phyloP scores from a whole-genome alignment of 2,329 filamentous ascomycete genomes.

The Penicillium verrucosum region DNA sequence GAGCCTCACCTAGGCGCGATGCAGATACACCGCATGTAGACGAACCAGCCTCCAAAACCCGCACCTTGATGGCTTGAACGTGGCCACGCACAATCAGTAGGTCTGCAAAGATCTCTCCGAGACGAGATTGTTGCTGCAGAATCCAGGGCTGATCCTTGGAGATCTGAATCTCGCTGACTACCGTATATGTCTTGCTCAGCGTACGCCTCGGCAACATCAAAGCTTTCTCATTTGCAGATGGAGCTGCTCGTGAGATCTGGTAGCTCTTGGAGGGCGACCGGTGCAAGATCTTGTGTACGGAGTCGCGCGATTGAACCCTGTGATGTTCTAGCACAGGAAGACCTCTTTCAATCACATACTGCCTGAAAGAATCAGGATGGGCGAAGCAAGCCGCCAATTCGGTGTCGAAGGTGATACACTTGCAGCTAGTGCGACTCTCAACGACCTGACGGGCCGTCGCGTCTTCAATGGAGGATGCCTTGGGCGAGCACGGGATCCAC shows the following conservation, averaged over 20 bases:
- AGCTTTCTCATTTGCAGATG: constrained; percentile 52
- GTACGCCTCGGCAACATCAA: constrained; percentile 58
- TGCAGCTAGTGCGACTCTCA: constrained; percentile 57
- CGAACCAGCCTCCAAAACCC: constrained; percentile 61
- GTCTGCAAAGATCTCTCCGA: constrained; percentile 69
- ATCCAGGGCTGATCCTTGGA: constrained; percentile 59
- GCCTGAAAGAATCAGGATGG: constrained; percentile 64
- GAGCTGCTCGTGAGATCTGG: constrained; percentile 55
- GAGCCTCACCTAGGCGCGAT: constrained; percentile 52
- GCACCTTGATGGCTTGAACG: constrained; percentile 65
- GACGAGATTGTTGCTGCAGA: constrained; percentile 65
- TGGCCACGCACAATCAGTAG: constrained; percentile 63
- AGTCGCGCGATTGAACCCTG: constrained; percentile 52
- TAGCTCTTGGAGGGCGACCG: constrained; percentile 49
- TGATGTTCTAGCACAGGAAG: constrained; percentile 55
- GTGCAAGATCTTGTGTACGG: constrained; percentile 54
- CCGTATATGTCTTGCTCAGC: constrained; percentile 51
- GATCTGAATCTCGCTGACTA: constrained; percentile 56
- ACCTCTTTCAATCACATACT: constrained; percentile 53
- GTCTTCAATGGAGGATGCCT: constrained; percentile 64
- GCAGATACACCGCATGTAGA: constrained; percentile 61
- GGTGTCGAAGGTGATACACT: constrained; percentile 61
- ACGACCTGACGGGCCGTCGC: constrained; percentile 61
- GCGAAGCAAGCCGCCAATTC: constrained; percentile 58
- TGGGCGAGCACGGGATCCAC: constrained; percentile 73